A percentile compares a stretch with the other conserved stretches of the same genome.
Conservation (phyloP, 2,329 filamentous ascomycete genomes). For the Phialophora expanda region DNA sequence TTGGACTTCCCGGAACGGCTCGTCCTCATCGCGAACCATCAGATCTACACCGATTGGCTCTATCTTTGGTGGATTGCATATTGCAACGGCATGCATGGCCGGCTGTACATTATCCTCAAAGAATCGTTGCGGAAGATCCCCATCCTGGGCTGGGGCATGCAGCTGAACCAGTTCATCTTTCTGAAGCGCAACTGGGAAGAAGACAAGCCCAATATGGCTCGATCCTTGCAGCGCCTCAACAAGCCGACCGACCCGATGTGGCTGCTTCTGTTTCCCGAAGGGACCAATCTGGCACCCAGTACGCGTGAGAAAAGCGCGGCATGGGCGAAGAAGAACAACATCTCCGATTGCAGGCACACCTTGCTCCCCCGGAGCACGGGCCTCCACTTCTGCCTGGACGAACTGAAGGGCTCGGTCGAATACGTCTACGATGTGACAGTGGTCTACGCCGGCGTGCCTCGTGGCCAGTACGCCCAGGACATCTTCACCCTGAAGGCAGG, state of each 20-base stretch:
- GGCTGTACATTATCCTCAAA: slow-evolving; percentile 88
- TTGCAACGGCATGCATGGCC: slow-evolving; percentile 79
- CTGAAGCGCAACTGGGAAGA: slow-evolving; percentile 86
- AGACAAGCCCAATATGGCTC: slow-evolving; percentile 75
- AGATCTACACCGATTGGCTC: slow-evolving; percentile 90
- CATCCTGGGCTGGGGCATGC: slow-evolving; percentile 78
- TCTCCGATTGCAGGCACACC: slow-evolving; percentile 74
- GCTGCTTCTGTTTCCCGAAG: slow-evolving; percentile 86
- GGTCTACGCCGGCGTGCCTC: slow-evolving; percentile 45
- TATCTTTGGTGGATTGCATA: slow-evolving; percentile 96
- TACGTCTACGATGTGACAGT: slow-evolving; percentile 73
- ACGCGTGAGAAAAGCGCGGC: slow-evolving; percentile 71
- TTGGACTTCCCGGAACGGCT: slow-evolving; percentile 81
- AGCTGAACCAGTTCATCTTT: slow-evolving; percentile 89
- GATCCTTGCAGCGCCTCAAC: slow-evolving; percentile 74
- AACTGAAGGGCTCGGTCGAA: slow-evolving; percentile 74
- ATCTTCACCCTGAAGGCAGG: slow-evolving; percentile 78
- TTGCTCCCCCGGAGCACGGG: slow-evolving; percentile 82
- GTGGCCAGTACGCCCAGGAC: slow-evolving; percentile 75
- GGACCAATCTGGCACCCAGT: slow-evolving; percentile 77
- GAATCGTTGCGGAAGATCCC: slow-evolving; percentile 83
- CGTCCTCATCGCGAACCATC: slow-evolving; percentile 85
- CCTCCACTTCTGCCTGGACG: slow-evolving; percentile 76
- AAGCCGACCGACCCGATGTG: slow-evolving; percentile 75
- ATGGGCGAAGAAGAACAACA: slow-evolving; percentile 77